Evolutionary conservation across 495 filamentous ascomycete species (phyloP).

Genomic region (Daldinia bambusicola): DNA sequence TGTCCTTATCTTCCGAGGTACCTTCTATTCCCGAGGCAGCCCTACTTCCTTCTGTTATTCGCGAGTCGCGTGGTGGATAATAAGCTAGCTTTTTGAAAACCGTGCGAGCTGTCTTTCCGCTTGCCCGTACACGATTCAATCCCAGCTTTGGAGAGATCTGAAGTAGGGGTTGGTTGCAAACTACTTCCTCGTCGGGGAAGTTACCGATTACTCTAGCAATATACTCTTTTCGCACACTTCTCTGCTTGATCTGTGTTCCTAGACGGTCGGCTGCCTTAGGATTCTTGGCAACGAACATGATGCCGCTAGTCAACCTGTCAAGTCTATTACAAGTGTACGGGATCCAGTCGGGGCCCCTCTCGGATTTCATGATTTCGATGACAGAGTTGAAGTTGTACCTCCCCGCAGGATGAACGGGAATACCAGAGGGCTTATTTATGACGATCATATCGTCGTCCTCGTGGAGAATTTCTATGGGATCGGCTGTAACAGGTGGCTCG

Average conservation of each 20-base stretch:
- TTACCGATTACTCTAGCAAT: constrained; percentile 88
- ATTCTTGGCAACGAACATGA: constrained; percentile 97
- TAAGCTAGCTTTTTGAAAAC: constrained; percentile 91
- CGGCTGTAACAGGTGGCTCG: constrained; percentile 88
- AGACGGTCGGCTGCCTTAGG: constrained; percentile 81
- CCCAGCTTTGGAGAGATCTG: constrained; percentile 94
- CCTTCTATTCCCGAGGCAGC: constrained; percentile 24
- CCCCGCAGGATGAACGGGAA: constrained; percentile 94
- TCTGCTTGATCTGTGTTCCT: constrained; percentile 71
- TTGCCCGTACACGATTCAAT: constrained; percentile 90
- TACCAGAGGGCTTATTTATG: constrained; percentile 94
- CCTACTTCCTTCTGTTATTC: constrained; percentile 22
- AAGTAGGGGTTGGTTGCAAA: constrained; percentile 94
- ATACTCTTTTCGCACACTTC: constrained; percentile 93
- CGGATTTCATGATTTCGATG: constrained; percentile 88
- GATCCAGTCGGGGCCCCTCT: constrained; percentile 73
- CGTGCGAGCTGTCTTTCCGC: constrained; percentile 87
- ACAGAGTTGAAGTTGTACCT: constrained; percentile 95
- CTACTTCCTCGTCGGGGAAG: constrained; percentile 84
- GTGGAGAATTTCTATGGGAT: constrained; percentile 81
- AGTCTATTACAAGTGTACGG: constrained; percentile 90
- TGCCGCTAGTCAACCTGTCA: constrained; percentile 91
- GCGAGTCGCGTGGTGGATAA: constrained; percentile 68
- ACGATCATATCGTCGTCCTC: constrained; percentile 93
- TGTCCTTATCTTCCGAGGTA: constrained; percentile 38